These are phyloP conservation scores for Malania oleifera DNA, from an alignment of 164 flowering plant species.

Conservation along the genomic window DNA sequence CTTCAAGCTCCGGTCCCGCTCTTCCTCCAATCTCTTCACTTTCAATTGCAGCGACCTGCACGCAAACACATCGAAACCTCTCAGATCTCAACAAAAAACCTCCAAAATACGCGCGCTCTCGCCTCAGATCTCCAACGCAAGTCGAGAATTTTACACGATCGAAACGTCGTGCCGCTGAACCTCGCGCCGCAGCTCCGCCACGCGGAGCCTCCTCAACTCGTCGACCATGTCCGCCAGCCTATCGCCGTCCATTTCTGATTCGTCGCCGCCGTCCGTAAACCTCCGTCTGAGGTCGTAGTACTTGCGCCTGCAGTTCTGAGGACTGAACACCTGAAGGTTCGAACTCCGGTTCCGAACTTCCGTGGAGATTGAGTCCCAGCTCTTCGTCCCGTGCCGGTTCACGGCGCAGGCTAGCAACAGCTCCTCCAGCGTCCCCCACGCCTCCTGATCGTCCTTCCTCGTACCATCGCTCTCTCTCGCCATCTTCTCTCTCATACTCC, in stretches of 20 bases:
- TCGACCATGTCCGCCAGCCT: conserved; percentile 13
- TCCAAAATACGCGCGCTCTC: not conserved
- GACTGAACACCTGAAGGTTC: conserved; percentile 8
- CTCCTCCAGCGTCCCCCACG: conserved; percentile 43
- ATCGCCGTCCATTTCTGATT: not conserved
- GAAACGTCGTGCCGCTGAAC: conserved; percentile 26
- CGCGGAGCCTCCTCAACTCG: conserved; percentile 25
- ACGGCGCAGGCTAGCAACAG: conserved; percentile 40
- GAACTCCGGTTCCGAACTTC: conserved; percentile 23
- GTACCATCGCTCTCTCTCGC: not conserved
- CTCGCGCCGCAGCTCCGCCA: conserved; percentile 31
- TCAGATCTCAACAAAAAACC: conserved; percentile 17
- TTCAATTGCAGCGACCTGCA: conserved; percentile 34
- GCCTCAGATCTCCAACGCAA: conserved; percentile 9
- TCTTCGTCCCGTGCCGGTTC: conserved; percentile 31
- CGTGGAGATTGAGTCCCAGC: conserved; percentile 38
- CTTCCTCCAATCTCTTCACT: conserved; percentile 33
- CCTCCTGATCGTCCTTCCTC: not conserved
- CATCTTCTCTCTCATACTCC: not conserved
- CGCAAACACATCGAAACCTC: not conserved
- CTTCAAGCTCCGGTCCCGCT: conserved; percentile 17
- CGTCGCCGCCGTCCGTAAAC: conserved; percentile 5
- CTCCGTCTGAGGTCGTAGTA: conserved; percentile 24
- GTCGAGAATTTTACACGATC: conserved; percentile 25
- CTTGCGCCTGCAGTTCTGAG: conserved; percentile 21